Evolutionary conservation across 2,329 filamentous ascomycete species (phyloP).

Genomic region (Penicillium paneum): DNA sequence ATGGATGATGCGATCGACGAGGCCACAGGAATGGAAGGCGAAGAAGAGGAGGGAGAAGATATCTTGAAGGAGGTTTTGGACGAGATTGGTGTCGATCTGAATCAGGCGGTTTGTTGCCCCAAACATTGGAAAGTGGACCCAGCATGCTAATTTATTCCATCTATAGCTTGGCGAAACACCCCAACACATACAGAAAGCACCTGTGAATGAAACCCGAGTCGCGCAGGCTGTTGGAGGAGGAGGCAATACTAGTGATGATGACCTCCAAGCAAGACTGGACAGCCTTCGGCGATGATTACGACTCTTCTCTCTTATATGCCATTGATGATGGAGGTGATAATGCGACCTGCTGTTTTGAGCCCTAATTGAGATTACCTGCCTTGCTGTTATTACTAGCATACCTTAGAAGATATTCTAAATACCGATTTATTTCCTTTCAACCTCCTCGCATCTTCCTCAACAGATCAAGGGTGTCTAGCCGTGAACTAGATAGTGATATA

Average conservation of each 20-base stretch:
- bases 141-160: slow-evolving; percentile 20
- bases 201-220: slow-evolving; percentile 70
- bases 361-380: background rate
- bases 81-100: slow-evolving; percentile 92
- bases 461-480: background rate
- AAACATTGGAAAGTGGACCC: background rate
- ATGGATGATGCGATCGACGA: slow-evolving; percentile 99
- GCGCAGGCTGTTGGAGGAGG: slow-evolving; percentile 71
- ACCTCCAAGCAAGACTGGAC: slow-evolving; percentile 88
- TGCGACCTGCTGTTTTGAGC: background rate
- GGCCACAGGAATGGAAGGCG: slow-evolving; percentile 75
- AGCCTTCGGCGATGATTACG: slow-evolving; percentile 63
- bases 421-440: background rate
- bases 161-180: slow-evolving; percentile 86
- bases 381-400: slow-evolving; percentile 7
- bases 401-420: slow-evolving; percentile 1
- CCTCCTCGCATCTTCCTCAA: background rate
- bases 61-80: slow-evolving; percentile 95
- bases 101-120: slow-evolving; percentile 68
- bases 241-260: slow-evolving; percentile 68
- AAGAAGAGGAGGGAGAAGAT: slow-evolving; percentile 95
- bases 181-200: slow-evolving; percentile 70
- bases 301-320: slow-evolving; percentile 2
- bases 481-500: background rate
- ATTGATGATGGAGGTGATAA: background rate